Evolutionary conservation across 1,284 basidiomycete genomes (phyloP), one percentile per base, ranked within the genome.

Genomic region (Moniliella sp.): DNA sequence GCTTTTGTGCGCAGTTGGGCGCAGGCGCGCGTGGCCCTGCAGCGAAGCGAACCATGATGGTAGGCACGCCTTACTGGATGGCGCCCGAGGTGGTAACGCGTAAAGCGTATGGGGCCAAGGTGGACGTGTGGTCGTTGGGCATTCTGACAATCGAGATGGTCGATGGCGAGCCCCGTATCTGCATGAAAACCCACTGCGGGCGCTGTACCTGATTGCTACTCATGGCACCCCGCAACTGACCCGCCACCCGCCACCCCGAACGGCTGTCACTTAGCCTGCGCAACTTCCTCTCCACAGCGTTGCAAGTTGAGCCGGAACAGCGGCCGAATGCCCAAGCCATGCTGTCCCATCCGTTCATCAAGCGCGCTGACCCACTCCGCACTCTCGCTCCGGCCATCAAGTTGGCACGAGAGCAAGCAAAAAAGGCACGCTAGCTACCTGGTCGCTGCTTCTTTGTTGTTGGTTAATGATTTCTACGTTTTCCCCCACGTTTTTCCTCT

Each of bases 111-210:
- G 91, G 88, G 0, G 81, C 88, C 3, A 94, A 94, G 63, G 91
- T 97, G 17, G 91, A 97, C 60, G 83, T 99, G 38, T 97, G 91
- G 91, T 78, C 75, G 61, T 65, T 97, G 51, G 91, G 88, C 14
- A 97, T 99, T 66, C 88, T 97, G 82, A 84, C 84, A 15, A 97
- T 97, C 45, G 86, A 94, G 67, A 97, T 97, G 88, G 83, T 97
- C 48, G 88, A 94, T 63, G 88, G 91, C 40, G 88, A 97, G 63
- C 91, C 88, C 88, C 88, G 17, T 94, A 94, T 57, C 69, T 93
- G 27, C 88, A 91, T 62, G 84, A 94, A 65, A 91, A 91, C 65
- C 86, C 86, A 1, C 67, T 94, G 28, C 78, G 88, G 57, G 84
- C 83, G 4, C 66, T 97, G 25, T 97, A 94, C 61, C 71, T 94